Evolutionary conservation across 768 basidiomycete species (phyloP).

Genomic region (Hypholoma fasciculare): DNA sequence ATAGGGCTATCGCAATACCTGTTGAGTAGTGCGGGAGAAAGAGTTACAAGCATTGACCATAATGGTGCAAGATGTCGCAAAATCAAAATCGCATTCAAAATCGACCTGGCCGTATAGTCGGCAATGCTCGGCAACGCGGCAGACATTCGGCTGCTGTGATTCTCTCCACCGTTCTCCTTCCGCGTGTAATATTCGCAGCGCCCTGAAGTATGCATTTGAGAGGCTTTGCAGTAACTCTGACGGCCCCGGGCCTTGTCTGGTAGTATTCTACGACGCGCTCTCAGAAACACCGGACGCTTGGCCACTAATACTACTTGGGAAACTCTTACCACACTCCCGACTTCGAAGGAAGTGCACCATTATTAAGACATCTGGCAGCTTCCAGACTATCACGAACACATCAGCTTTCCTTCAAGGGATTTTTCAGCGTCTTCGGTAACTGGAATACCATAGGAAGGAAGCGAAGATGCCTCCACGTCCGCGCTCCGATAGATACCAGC

Average conservation of each 20-base stretch:
- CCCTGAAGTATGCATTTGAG: neutral
- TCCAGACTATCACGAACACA: too few species aligned
- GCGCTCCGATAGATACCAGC: constrained; percentile 11
- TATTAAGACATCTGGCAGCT: too few species aligned
- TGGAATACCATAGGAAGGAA: neutral
- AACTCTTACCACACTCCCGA: neutral
- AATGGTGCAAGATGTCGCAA: constrained; percentile 38
- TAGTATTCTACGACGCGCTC: neutral
- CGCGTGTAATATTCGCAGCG: too few species aligned
- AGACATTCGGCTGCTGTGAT: neutral
- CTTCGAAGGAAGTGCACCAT: neutral
- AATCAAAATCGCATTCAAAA: constrained; percentile 29
- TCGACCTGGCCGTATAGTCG: neutral
- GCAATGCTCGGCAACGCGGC: constrained; percentile 1
- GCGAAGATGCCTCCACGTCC: neutral
- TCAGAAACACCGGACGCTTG: neutral
- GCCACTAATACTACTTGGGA: neutral
- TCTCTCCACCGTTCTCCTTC: neutral
- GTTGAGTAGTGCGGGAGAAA: constrained; percentile 8
- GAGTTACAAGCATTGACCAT: constrained; percentile 28
- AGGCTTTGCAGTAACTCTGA: neutral
- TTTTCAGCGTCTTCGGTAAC: neutral
- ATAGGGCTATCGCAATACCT: constrained; percentile 7
- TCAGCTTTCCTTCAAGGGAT: too few species aligned
- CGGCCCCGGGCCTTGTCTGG: neutral